These are phyloP conservation scores for sunflower (Helianthus annuus) DNA, from an alignment of 129 eudicot genomes.

Conservation along the genomic window HanXRQr2.0-SUNRISE NC_035449.2:9796541-9797040, in stretches of 20 bases:
- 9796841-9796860: constrained; percentile 29
- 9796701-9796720: constrained; percentile 67
- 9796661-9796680: background rate
- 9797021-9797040: no score
- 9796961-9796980: background rate
- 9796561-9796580: constrained; percentile 92
- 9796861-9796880: constrained; percentile 18
- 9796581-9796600: constrained; percentile 97
- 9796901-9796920: background rate
- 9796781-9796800: constrained; percentile 27
- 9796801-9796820: constrained; percentile 6
- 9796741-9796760: constrained; percentile 96
- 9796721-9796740: constrained; percentile 91
- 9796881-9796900: constrained; percentile 15
- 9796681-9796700: background rate
- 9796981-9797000: background rate
- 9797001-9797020: background rate
- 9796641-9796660: background rate
- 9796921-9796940: background rate
- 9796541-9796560: constrained; percentile 90
- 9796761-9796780: constrained; percentile 78
- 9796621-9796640: constrained; percentile 28
- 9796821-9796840: constrained; percentile 32
- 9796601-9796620: constrained; percentile 88
- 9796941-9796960: background rate